These are phyloP conservation scores for Trichoderma asperellum DNA, from an alignment of 2,329 filamentous ascomycete genomes.

Conservation along the genomic window DNA sequence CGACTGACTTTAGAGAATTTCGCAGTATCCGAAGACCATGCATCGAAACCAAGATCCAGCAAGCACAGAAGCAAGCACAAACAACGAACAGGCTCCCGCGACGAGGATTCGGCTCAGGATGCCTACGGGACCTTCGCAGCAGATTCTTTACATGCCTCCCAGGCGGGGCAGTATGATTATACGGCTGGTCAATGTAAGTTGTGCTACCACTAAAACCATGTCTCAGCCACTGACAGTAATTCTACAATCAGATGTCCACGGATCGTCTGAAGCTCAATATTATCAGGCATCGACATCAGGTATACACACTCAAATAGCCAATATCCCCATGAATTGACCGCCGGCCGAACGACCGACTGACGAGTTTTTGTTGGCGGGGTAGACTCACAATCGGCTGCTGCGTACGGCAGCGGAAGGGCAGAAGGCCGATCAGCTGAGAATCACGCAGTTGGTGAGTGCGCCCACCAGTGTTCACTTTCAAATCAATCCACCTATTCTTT, in stretches of 20 bases:
- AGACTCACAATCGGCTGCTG: slow-evolving; percentile 16
- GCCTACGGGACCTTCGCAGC: slow-evolving; percentile 22
- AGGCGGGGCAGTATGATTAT: slow-evolving; percentile 25
- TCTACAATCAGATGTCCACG: slow-evolving; percentile 26
- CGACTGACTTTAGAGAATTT: slow-evolving; percentile 7
- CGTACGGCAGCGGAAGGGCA: neutral
- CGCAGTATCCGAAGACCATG: slow-evolving; percentile 25
- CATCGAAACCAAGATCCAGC: slow-evolving; percentile 21
- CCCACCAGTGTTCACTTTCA: neutral
- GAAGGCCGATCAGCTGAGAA: slow-evolving; percentile 16
- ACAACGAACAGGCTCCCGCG: slow-evolving; percentile 26
- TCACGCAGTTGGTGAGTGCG: slow-evolving; percentile 24
- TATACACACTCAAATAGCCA: slow-evolving; percentile 17
- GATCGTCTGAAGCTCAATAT: slow-evolving; percentile 22
- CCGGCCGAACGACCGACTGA: slow-evolving; percentile 18
- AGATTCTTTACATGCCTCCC: slow-evolving; percentile 23
- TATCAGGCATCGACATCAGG: slow-evolving; percentile 27
- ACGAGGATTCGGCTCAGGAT: slow-evolving; percentile 21
- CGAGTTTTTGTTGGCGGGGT: slow-evolving; percentile 18
- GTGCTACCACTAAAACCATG: slow-evolving; percentile 3
- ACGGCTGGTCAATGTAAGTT: slow-evolving; percentile 27
- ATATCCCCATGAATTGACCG: neutral
- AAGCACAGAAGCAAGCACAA: slow-evolving; percentile 29
- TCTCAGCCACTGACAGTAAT: slow-evolving; percentile 18
- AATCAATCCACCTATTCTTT: neutral